Conservation (phyloP, 2,329 filamentous ascomycete species). For the Curvularia hawaiiensis region DNA sequence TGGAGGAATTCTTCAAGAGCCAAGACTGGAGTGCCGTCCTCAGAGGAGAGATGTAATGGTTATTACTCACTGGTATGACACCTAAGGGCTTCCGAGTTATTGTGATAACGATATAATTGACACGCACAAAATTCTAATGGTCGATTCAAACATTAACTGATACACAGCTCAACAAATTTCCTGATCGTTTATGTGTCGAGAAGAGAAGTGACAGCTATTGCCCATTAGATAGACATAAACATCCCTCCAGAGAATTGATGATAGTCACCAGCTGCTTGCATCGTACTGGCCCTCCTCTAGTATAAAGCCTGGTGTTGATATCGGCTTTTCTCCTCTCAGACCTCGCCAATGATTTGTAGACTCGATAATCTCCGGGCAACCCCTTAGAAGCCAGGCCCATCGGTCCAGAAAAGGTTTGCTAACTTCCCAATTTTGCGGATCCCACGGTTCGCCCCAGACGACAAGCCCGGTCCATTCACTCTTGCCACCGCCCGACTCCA, state of each 20-base stretch:
- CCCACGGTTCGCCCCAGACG: conserved; percentile 57
- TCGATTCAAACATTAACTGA: neutral
- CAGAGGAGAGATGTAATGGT: conserved; percentile 2
- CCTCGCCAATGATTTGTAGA: conserved; percentile 29
- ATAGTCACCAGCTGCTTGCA: neutral
- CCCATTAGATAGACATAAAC: neutral
- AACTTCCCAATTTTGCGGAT: conserved; percentile 55
- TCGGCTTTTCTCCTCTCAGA: conserved; percentile 15
- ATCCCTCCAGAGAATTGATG: neutral
- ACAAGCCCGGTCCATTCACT: conserved; percentile 38
- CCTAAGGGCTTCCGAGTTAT: neutral
- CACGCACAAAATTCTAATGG: neutral
- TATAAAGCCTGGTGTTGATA: conserved; percentile 9
- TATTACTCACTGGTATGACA: neutral
- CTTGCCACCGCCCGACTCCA: conserved; percentile 12
- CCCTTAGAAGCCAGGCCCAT: conserved; percentile 51
- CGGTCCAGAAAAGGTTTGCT: conserved; percentile 53
- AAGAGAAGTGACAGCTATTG: neutral
- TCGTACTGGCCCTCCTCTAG: neutral
- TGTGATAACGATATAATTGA: neutral
- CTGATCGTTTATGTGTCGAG: neutral
- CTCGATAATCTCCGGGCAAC: conserved; percentile 47
- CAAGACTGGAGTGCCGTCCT: conserved; percentile 11
- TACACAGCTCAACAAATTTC: neutral
- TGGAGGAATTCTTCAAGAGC: conserved; percentile 7